These are phyloP conservation scores for Russula foetens DNA, from an alignment of 768 basidiomycete genomes.

Conservation along the genomic window DNA sequence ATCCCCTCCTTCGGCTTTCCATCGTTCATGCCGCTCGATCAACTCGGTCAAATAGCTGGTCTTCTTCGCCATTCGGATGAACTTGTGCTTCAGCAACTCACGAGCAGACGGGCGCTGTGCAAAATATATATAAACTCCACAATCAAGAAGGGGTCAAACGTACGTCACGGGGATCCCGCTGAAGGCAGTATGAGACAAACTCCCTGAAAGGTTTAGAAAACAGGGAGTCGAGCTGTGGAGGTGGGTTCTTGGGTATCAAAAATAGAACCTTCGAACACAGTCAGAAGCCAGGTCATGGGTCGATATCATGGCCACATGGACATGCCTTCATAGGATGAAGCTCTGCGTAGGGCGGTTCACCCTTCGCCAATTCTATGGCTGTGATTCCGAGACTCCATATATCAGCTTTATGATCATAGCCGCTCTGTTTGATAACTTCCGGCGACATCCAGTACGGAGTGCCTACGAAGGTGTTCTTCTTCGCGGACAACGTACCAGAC, in stretches of 20 bases:
- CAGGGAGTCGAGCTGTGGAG: slow-evolving; percentile 80
- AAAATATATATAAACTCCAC: slow-evolving; percentile 18
- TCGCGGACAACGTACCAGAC: slow-evolving; percentile 83
- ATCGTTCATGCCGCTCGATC: slow-evolving; percentile 89
- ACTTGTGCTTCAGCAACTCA: slow-evolving; percentile 94
- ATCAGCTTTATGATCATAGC: slow-evolving; percentile 98
- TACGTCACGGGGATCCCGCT: slow-evolving; percentile 89
- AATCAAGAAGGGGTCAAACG: slow-evolving; percentile 21
- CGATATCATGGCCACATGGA: not conserved
- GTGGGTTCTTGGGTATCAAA: slow-evolving; percentile 96
- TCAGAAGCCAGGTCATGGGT: not conserved
- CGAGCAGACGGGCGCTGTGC: slow-evolving; percentile 84
- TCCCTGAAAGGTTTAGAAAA: slow-evolving; percentile 93
- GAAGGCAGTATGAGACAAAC: slow-evolving; percentile 88
- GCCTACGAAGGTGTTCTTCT: slow-evolving; percentile 97
- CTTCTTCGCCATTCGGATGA: slow-evolving; percentile 91
- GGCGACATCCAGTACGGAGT: slow-evolving; percentile 99
- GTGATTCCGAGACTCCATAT: slow-evolving; percentile 99
- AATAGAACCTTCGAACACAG: slow-evolving; percentile 67
- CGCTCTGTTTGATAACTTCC: slow-evolving; percentile 98
- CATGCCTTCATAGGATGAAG: slow-evolving; percentile 97
- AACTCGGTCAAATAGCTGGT: slow-evolving; percentile 90
- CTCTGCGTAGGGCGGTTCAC: slow-evolving; percentile 97
- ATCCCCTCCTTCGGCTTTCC: slow-evolving; percentile 85
- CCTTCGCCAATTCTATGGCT: slow-evolving; percentile 93